Evolutionary conservation across 495 filamentous ascomycete genomes (phyloP).

Genomic region (Letharia columbiana): DNA sequence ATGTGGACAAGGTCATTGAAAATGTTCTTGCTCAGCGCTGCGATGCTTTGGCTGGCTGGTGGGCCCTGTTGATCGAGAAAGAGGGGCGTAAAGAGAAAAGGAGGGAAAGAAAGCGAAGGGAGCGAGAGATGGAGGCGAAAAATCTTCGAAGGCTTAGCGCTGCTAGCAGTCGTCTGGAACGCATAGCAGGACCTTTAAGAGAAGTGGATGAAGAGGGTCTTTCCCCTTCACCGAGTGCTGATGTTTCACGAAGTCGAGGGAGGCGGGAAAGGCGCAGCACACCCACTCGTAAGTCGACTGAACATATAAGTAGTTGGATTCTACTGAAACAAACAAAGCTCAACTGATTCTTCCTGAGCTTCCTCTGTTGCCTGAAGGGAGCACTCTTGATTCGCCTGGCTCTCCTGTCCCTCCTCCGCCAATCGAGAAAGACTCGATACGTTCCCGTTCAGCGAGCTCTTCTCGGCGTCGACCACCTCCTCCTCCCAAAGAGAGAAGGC

Average conservation of each 20-base stretch:
- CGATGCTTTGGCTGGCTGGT: slow-evolving; percentile 89
- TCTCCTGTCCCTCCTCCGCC: slow-evolving; percentile 52
- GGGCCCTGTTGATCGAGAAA: slow-evolving; percentile 90
- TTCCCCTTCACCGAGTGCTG: slow-evolving; percentile 25
- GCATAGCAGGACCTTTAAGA: slow-evolving; percentile 60
- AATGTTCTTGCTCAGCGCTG: slow-evolving; percentile 85
- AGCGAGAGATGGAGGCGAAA: slow-evolving; percentile 73
- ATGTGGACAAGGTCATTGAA: slow-evolving; percentile 90
- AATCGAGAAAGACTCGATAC: slow-evolving; percentile 67
- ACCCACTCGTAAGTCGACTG: slow-evolving; percentile 29
- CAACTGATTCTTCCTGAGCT: slow-evolving; percentile 54
- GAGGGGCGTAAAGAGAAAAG: slow-evolving; percentile 83
- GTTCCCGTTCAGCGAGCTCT: slow-evolving; percentile 52
- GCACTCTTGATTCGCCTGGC: slow-evolving; percentile 33
- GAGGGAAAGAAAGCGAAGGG: slow-evolving; percentile 75
- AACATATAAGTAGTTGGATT: background rate
- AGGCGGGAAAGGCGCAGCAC: slow-evolving; percentile 51
- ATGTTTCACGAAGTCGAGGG: slow-evolving; percentile 37
- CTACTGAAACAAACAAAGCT: slow-evolving; percentile 25
- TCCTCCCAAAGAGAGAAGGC: slow-evolving; percentile 74
- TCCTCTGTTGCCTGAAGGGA: slow-evolving; percentile 59
- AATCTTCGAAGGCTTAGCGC: slow-evolving; percentile 73
- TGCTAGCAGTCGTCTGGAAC: slow-evolving; percentile 74
- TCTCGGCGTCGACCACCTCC: slow-evolving; percentile 64
- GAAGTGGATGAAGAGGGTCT: slow-evolving; percentile 68